A percentile compares a stretch with the other conserved stretches of the same genome.
Evolutionary conservation across 768 basidiomycete species (phyloP).

Genomic region (Calocybe gangraenosa): DNA sequence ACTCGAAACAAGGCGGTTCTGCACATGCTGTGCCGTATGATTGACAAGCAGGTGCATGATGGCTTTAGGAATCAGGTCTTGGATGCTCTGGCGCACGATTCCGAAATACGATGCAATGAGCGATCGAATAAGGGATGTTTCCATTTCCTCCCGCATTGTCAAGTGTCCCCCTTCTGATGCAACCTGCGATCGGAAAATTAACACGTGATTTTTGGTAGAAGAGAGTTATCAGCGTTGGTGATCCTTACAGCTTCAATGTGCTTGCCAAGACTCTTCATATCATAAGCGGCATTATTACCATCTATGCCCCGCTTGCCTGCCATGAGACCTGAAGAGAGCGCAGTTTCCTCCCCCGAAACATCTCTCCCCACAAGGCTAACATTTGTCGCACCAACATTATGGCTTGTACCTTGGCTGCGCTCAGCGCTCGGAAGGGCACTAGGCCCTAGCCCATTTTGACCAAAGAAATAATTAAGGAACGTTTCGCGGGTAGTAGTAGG

Average conservation of each 20-base stretch:
- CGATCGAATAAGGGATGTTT: conserved; percentile 90
- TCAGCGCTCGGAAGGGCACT: conserved; percentile 53
- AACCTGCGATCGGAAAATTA: conserved; percentile 12
- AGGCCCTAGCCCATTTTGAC: conserved; percentile 81
- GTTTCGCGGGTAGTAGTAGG: conserved; percentile 74
- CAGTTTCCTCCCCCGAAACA: conserved; percentile 48
- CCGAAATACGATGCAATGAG: conserved; percentile 94
- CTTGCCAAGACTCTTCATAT: conserved; percentile 98
- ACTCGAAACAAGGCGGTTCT: conserved; percentile 91
- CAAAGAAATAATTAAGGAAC: conserved; percentile 98
- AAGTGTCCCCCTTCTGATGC: conserved; percentile 60
- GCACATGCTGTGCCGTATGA: conserved; percentile 93
- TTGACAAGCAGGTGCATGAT: conserved; percentile 99
- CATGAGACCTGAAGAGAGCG: conserved; percentile 58
- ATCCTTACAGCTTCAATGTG: conserved; percentile 93
- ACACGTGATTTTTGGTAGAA: conserved; percentile 6
- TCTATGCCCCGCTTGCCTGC: conserved; percentile 65
- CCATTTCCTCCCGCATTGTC: conserved; percentile 90
- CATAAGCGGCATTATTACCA: conserved; percentile 81
- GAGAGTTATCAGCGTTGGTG: background rate
- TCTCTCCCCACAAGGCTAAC: conserved; percentile 57
- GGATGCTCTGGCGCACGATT: conserved; percentile 94
- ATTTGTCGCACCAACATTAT: conserved; percentile 24
- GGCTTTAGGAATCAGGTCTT: conserved; percentile 95
- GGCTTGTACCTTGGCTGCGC: conserved; percentile 21